These are phyloP conservation scores for Claviceps sp. DNA, from an alignment of 2,329 filamentous ascomycete species.

Conservation along the genomic window DNA sequence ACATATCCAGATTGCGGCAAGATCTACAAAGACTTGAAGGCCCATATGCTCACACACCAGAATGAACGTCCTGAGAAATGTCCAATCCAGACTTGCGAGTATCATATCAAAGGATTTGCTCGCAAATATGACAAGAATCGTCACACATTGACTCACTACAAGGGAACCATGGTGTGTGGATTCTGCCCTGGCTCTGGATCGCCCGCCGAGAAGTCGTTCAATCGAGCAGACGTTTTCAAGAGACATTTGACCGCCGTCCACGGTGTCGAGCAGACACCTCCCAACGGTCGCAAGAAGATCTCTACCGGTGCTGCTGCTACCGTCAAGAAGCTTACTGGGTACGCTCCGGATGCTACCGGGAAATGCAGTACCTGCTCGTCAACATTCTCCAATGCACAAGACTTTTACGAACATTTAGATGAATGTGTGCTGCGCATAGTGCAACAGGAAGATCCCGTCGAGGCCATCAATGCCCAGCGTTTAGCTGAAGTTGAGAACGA, in stretches of 20 bases:
- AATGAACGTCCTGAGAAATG: conserved; percentile 87
- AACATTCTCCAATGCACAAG: conserved; percentile 85
- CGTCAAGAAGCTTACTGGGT: conserved; percentile 54
- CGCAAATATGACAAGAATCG: conserved; percentile 95
- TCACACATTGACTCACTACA: conserved; percentile 90
- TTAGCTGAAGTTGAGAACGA: conserved; percentile 54
- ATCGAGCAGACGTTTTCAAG: conserved; percentile 92
- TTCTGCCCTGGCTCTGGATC: conserved; percentile 87
- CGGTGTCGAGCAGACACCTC: conserved; percentile 82
- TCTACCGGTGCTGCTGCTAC: conserved; percentile 24
- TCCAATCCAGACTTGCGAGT: conserved; percentile 82
- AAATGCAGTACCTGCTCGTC: conserved; percentile 91
- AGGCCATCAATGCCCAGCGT: conserved; percentile 54
- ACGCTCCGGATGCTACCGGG: conserved; percentile 68
- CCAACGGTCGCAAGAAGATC: conserved; percentile 73
- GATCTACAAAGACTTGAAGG: conserved; percentile 81
- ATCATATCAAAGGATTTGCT: conserved; percentile 83
- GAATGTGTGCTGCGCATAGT: conserved; percentile 60
- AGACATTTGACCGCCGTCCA: conserved; percentile 82
- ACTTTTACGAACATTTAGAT: conserved; percentile 96
- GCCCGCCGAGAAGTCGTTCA: conserved; percentile 86
- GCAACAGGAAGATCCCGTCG: conserved; percentile 56
- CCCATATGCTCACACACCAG: conserved; percentile 90
- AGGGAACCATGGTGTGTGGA: conserved; percentile 92
- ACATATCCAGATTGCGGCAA: conserved; percentile 74